phyloP scores from a whole-genome alignment of 257 asterid species.

The Primulina eburnea region DNA sequence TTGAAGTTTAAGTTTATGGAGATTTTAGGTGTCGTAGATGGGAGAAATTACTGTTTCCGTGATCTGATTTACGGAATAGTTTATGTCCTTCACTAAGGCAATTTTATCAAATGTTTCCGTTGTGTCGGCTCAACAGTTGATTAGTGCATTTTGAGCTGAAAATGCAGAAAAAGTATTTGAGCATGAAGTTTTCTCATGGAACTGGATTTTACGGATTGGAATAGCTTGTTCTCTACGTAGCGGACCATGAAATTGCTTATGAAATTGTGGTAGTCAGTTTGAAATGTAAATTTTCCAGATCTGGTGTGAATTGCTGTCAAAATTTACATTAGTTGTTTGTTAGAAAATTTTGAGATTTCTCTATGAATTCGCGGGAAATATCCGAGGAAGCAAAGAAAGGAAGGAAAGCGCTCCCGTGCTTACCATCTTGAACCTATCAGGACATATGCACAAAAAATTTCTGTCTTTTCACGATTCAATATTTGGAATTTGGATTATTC shows the following conservation, averaged over 20 bases:
- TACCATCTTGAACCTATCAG: not conserved
- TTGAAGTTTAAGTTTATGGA: conserved; percentile 8
- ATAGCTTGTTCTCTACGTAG: not conserved
- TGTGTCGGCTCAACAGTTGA: not conserved
- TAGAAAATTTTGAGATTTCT: conserved; percentile 7
- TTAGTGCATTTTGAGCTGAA: not conserved
- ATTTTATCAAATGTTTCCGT: not conserved
- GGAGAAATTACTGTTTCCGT: not conserved
- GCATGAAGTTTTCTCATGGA: not conserved
- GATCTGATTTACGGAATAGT: not conserved
- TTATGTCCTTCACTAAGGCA: not conserved
- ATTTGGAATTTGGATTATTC: not conserved
- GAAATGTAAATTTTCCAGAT: not conserved
- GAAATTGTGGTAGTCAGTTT: not conserved
- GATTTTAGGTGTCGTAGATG: conserved; percentile 4
- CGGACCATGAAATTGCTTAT: not conserved
- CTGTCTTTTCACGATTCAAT: not conserved
- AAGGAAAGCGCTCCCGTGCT: not conserved
- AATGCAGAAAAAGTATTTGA: not conserved
- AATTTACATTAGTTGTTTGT: not conserved
- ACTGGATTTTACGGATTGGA: too few relatives aligned
- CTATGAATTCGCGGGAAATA: not conserved
- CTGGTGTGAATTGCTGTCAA: conserved; percentile 2
- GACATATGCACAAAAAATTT: not conserved
- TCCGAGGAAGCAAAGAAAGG: not conserved